These are phyloP conservation scores for Aurantiochytrium sp. DNA, from an alignment of 108 stramenopile species.

Conservation along the genomic window DNA sequence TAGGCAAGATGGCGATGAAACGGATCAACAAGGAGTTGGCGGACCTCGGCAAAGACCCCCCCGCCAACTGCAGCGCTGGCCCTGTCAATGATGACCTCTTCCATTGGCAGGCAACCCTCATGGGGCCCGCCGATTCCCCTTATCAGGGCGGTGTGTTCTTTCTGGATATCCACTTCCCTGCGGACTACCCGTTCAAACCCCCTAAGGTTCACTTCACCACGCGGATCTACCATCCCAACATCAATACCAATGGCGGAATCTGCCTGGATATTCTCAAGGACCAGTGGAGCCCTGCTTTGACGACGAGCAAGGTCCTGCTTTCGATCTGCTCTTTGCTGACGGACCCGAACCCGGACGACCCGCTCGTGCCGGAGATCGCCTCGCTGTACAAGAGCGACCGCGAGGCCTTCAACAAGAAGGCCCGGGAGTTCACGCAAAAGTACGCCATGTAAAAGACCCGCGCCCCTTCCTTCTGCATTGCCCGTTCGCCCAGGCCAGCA, in stretches of 20 bases:
- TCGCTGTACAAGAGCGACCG: slow-evolving; percentile 55
- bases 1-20: slow-evolving; percentile 29
- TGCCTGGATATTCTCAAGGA: slow-evolving; percentile 99
- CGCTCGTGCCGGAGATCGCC: slow-evolving; percentile 64
- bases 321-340: slow-evolving; percentile 95
- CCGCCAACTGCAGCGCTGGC: slow-evolving; percentile 97
- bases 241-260: slow-evolving; percentile 96
- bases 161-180: slow-evolving; percentile 92
- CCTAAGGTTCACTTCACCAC: slow-evolving; percentile 95
- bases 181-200: slow-evolving; percentile 93
- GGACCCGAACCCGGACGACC: slow-evolving; percentile 96
- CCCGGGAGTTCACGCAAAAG: slow-evolving; percentile 53
- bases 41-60: slow-evolving; percentile 96
- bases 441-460: slow-evolving; percentile 35
- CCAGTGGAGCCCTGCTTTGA: slow-evolving; percentile 98
- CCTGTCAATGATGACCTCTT: slow-evolving; percentile 97
- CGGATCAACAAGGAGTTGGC: slow-evolving; percentile 82
- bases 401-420: slow-evolving; percentile 51
- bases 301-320: slow-evolving; percentile 96
- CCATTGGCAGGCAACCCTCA: slow-evolving; percentile 96
- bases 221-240: slow-evolving; percentile 96
- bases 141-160: slow-evolving; percentile 95
- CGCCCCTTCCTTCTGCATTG: too few relatives aligned
- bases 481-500: too few relatives aligned
- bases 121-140: slow-evolving; percentile 95